Evolutionary conservation across 106 monocot species (phyloP).

Genomic region (Hemerocallis citrina): DNA sequence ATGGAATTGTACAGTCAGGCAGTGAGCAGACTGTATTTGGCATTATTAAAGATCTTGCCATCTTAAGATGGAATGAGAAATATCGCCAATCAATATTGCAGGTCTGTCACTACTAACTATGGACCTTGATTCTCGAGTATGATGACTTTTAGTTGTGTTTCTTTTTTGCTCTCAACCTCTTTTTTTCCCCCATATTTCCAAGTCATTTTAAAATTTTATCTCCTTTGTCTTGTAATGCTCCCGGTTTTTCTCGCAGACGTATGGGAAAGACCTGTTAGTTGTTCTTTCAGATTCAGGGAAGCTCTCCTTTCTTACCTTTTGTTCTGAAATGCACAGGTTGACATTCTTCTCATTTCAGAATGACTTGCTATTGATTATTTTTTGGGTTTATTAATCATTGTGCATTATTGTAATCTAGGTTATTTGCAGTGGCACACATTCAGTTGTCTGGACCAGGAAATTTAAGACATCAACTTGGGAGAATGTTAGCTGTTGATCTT

Average conservation of each 20-base stretch:
- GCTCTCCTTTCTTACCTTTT: slow-evolving; percentile 78
- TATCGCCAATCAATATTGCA: slow-evolving; percentile 18
- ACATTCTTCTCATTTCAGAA: too few relatives aligned
- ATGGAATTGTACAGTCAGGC: slow-evolving; percentile 70
- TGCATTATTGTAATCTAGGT: slow-evolving; percentile 40
- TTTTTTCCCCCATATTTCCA: neutral
- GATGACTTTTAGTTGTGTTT: neutral
- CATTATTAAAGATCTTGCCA: slow-evolving; percentile 76
- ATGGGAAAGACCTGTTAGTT: slow-evolving; percentile 75
- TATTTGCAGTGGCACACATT: slow-evolving; percentile 60
- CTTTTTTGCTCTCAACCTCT: neutral
- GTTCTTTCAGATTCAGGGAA: slow-evolving; percentile 92
- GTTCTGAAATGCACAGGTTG: slow-evolving; percentile 79
- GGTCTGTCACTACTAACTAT: slow-evolving; percentile 20
- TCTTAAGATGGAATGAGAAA: slow-evolving; percentile 48
- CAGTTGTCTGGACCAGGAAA: slow-evolving; percentile 77
- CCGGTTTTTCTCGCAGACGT: slow-evolving; percentile 25
- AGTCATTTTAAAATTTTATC: neutral
- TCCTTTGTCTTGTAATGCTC: neutral
- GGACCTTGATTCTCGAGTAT: neutral
- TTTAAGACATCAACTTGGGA: slow-evolving; percentile 54
- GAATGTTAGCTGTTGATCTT: slow-evolving; percentile 79
- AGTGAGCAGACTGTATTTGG: slow-evolving; percentile 91
- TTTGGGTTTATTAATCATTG: neutral
- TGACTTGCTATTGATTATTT: neutral